These are phyloP conservation scores for Climacium dendroides DNA, from an alignment of 225 moss, liverwort and hornwort genomes.

Conservation along the genomic window DNA sequence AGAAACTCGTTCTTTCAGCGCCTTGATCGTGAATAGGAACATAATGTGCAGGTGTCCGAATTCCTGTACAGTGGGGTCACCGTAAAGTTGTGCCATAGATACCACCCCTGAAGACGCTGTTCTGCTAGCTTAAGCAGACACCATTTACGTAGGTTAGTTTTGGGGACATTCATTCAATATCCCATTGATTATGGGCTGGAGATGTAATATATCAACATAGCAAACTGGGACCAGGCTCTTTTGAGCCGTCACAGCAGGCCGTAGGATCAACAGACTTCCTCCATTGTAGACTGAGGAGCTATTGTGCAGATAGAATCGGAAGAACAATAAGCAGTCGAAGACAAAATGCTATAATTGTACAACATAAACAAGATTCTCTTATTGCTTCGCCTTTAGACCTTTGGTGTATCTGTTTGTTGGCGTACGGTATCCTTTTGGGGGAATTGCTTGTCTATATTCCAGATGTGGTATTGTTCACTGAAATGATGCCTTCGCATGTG, in stretches of 20 bases:
- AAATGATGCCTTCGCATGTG: background rate
- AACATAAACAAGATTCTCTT: conserved; percentile 6
- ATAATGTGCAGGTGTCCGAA: conserved; percentile 16
- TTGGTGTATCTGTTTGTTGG: background rate
- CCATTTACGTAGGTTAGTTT: conserved; percentile 19
- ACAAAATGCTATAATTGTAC: conserved; percentile 29
- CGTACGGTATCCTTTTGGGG: too few relatives aligned
- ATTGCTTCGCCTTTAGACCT: background rate
- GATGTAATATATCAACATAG: conserved; percentile 34
- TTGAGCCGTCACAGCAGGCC: conserved; percentile 1
- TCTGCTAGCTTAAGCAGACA: conserved; percentile 8
- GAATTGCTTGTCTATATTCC: background rate
- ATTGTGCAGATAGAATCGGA: conserved; percentile 30
- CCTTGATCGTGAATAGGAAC: background rate
- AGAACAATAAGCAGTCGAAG: conserved; percentile 7
- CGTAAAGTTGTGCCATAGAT: conserved; percentile 11
- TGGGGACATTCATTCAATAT: conserved; percentile 37
- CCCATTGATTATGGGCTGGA: conserved; percentile 37
- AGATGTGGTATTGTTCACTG: background rate
- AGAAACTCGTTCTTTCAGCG: background rate
- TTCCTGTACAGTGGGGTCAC: conserved; percentile 21
- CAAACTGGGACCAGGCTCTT: conserved; percentile 1
- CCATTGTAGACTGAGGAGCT: conserved; percentile 19
- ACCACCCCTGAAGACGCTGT: conserved; percentile 3
- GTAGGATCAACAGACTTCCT: conserved; percentile 21